Conservation (phyloP, 305 asterid species). For the Ajuga reptans region DNA sequence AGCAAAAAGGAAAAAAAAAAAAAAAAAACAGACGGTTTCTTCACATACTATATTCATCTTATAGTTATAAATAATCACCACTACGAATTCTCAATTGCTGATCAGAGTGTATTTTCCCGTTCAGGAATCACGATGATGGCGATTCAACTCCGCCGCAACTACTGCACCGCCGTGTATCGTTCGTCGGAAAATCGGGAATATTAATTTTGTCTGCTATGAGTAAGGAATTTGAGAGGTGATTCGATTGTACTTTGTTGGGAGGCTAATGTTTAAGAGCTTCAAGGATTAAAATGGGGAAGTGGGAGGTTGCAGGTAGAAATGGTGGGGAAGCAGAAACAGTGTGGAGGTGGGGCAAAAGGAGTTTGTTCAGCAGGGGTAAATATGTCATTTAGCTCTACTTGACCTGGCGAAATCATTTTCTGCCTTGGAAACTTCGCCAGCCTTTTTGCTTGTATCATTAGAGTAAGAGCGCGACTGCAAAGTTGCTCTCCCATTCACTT, state of each 20-base stretch:
- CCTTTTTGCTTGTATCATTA: constrained; percentile 5
- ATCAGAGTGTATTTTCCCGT: background rate
- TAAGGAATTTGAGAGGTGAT: background rate
- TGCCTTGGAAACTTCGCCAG: constrained; percentile 21
- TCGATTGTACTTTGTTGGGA: background rate
- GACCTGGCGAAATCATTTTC: constrained; percentile 26
- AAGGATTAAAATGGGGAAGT: constrained; percentile 14
- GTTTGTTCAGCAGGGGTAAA: constrained; percentile 22
- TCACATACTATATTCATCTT: background rate
- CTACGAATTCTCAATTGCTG: background rate
- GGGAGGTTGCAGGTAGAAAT: background rate
- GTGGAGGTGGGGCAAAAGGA: background rate
- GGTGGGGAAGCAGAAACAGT: background rate
- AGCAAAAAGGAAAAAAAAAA: too few relatives aligned
- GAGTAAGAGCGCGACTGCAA: constrained; percentile 1
- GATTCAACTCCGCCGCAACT: background rate
- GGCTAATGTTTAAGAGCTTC: background rate
- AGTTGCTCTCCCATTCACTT: background rate
- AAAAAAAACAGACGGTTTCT: background rate
- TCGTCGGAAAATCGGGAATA: background rate
- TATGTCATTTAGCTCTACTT: constrained; percentile 18
- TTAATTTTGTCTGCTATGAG: background rate
- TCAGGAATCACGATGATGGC: background rate
- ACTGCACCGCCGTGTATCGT: background rate
- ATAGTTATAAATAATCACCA: background rate